A percentile compares a stretch with the other conserved stretches of the same genome.
Evolutionary conservation across 2,329 filamentous ascomycete species (phyloP).

Genomic region (Colletotrichum sp.): DNA sequence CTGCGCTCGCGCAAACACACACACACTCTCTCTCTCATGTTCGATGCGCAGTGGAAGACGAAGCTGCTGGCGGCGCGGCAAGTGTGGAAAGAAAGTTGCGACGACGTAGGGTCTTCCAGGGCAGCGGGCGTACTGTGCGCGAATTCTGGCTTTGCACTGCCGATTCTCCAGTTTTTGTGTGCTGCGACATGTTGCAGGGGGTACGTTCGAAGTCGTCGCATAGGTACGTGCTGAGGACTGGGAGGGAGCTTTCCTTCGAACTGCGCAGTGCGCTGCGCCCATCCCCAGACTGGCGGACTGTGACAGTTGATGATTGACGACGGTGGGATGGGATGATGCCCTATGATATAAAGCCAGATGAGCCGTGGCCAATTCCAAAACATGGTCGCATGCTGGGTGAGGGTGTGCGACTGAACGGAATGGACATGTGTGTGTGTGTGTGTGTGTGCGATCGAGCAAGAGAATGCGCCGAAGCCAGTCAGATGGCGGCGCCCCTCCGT

Average conservation of each 20-base stretch:
- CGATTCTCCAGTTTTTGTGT: conserved; percentile 12
- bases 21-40: neutral
- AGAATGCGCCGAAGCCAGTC: conserved; percentile 15
- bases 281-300: neutral
- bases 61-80: neutral
- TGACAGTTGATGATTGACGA: neutral
- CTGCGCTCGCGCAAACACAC: neutral
- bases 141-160: conserved; percentile 14
- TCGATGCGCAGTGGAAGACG: neutral
- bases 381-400: neutral
- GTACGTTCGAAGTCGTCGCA: conserved; percentile 4
- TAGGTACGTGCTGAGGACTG: neutral
- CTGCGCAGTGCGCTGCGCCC: neutral
- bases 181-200: conserved; percentile 19
- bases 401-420: neutral
- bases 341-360: neutral
- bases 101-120: conserved; percentile 15
- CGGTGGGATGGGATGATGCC: neutral
- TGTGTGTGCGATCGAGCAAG: neutral
- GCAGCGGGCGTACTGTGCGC: conserved; percentile 9
- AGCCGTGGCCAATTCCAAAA: neutral
- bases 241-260: conserved; percentile 6
- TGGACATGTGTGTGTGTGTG: neutral
- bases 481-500: conserved; percentile 4
- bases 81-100: conserved; percentile 8